phyloP scores from a whole-genome alignment of 2,329 filamentous ascomycete genomes.

The Lachnellula occidentalis region DNA sequence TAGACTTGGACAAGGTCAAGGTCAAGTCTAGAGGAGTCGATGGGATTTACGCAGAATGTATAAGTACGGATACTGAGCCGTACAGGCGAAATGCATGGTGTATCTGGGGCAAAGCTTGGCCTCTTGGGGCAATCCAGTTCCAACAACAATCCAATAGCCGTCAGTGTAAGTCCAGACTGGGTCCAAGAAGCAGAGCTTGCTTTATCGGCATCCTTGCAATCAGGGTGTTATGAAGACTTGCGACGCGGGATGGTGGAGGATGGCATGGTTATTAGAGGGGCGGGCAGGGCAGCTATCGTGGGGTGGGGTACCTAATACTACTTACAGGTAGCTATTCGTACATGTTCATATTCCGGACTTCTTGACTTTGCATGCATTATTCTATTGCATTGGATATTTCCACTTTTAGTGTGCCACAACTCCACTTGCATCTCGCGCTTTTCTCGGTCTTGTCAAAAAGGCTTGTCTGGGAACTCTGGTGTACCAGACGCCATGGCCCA shows the following conservation, averaged over 20 bases:
- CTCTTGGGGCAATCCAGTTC: not conserved
- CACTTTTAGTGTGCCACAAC: too few relatives aligned
- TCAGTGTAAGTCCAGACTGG: not conserved
- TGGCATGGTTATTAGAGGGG: constrained; percentile 16
- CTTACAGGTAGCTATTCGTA: not conserved
- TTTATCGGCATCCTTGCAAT: constrained; percentile 26
- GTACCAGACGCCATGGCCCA: too few relatives aligned
- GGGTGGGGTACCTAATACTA: not conserved
- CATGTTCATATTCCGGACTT: too few relatives aligned
- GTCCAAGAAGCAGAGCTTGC: constrained; percentile 14
- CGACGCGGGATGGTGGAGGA: not conserved
- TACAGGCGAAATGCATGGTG: not conserved
- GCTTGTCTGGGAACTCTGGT: not conserved
- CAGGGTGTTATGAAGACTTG: not conserved
- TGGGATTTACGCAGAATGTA: not conserved
- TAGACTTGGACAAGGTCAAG: not conserved
- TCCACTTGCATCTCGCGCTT: too few relatives aligned
- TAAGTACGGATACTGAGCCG: not conserved
- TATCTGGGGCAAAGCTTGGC: constrained; percentile 1
- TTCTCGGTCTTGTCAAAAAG: not conserved
- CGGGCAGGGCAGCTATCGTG: not conserved
- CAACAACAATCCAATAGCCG: too few relatives aligned
- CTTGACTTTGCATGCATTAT: too few relatives aligned
- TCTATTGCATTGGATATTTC: too few relatives aligned
- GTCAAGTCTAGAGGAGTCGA: not conserved